Evolutionary conservation across 179 eudicot genomes (phyloP), one percentile per base, ranked within the genome.

Genomic region (Heliamphora pulchella): DNA sequence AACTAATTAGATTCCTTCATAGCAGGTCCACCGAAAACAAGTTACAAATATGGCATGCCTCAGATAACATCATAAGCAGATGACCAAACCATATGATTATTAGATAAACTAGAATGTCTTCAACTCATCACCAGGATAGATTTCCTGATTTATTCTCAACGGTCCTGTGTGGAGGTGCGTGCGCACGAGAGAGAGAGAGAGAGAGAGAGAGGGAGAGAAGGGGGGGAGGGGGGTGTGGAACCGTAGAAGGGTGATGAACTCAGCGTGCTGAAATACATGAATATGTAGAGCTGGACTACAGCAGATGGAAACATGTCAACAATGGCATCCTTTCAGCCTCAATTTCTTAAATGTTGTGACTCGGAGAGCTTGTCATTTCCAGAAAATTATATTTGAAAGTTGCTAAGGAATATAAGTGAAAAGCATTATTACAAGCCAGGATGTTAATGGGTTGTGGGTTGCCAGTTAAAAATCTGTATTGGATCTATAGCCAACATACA

Each of bases 31-130:
- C 68, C 44, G 54, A 51, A 15, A 20, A 10, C 53, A 79, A 72
- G 46, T 9, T 8, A 59, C 44, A 47, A 41, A 22, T 39, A 20
- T 22, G 4, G 72, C 55, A 44, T 53, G 57, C 50, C 65, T 8
- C 71, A 81, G 14, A 76, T 31, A 72, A 71, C 74, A 81, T 68
- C 59, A 67, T 59, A 77, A 77, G 71, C 76, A 70, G 22, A 57
- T 5, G 57, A 50, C 48, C n/a, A 31, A 63, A 74, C 50, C 44
- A 58, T 61, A 57, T 18, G 18, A 57, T 72, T 64, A 18, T 20
- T 48, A 71, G 41, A 71, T 74, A n/a, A 59, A 47, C n/a, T 59
- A 70, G 3, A 66, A 53, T 20, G n/a, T 66, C 8, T 31, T 41
- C 63, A 65, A 18, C 14, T n/a, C 47, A 64, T 48, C 31, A 31